Evolutionary conservation across 2,329 filamentous ascomycete genomes (phyloP).

Genomic region (Fusarium sp.): DNA sequence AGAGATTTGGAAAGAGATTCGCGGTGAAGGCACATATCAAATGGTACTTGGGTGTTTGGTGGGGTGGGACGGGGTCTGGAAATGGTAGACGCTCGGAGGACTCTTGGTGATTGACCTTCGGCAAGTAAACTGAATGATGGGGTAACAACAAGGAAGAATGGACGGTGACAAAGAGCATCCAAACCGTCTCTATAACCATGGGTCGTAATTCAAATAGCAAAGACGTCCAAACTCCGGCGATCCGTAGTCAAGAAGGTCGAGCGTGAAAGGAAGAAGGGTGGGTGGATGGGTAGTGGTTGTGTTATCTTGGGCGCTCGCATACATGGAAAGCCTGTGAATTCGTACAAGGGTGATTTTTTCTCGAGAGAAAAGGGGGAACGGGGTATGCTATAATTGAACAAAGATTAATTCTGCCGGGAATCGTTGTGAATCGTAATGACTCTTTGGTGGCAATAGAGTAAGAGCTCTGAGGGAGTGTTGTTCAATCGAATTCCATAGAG

Average conservation of each 20-base stretch:
- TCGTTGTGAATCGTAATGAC: conserved; percentile 26
- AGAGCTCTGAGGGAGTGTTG: not conserved
- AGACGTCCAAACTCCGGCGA: conserved; percentile 43
- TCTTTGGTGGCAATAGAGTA: conserved; percentile 9
- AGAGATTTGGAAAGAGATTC: conserved; percentile 15
- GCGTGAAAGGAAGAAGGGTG: conserved; percentile 15
- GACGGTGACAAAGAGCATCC: conserved; percentile 35
- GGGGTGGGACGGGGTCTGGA: not conserved
- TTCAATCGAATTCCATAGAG: conserved; percentile 59
- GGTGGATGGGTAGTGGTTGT: conserved; percentile 4
- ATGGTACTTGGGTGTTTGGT: conserved; percentile 10
- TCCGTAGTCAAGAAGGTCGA: conserved; percentile 40
- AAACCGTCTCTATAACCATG: conserved; percentile 48
- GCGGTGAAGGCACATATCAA: conserved; percentile 11
- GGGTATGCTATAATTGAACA: conserved; percentile 41
- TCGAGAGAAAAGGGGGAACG: conserved; percentile 23
- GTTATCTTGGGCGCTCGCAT: conserved; percentile 6
- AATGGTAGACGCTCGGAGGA: not conserved
- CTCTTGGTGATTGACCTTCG: conserved; percentile 3
- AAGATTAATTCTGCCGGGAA: conserved; percentile 36
- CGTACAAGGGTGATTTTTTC: conserved; percentile 35
- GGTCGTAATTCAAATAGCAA: conserved; percentile 45
- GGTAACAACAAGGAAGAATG: conserved; percentile 14
- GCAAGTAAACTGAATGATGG: conserved; percentile 17
- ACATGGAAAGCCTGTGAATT: conserved; percentile 23